A percentile compares a stretch with the other conserved stretches of the same genome.
phyloP scores from a whole-genome alignment of 2,329 filamentous ascomycete genomes.

The Aurifilum marmelostoma region DNA sequence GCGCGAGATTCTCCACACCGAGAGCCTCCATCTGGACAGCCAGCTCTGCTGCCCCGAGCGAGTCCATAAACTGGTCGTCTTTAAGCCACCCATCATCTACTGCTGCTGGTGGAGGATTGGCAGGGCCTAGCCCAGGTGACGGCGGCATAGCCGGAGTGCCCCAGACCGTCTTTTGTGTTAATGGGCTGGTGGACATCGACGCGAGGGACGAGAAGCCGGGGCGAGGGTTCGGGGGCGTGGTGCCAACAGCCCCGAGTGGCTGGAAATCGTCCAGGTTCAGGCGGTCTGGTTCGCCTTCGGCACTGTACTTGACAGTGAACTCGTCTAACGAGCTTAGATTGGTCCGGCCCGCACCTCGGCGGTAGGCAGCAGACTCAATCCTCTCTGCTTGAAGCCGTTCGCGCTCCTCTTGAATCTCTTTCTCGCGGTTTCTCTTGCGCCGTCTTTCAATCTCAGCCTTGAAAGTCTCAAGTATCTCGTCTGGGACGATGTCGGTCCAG shows the following conservation, averaged over 20 bases:
- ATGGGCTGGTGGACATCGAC: slow-evolving; percentile 80
- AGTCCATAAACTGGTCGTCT: slow-evolving; percentile 75
- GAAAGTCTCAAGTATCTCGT: slow-evolving; percentile 76
- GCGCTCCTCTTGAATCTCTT: slow-evolving; percentile 83
- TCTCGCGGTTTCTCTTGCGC: slow-evolving; percentile 77
- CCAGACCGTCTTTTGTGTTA: slow-evolving; percentile 81
- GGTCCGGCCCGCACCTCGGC: slow-evolving; percentile 48
- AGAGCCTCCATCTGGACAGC: slow-evolving; percentile 62
- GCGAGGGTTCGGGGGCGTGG: slow-evolving; percentile 60
- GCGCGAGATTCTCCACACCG: slow-evolving; percentile 40
- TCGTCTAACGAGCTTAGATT: slow-evolving; percentile 46
- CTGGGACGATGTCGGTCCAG: slow-evolving; percentile 85
- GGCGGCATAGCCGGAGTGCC: slow-evolving; percentile 74
- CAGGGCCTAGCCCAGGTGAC: slow-evolving; percentile 55
- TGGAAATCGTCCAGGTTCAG: slow-evolving; percentile 67
- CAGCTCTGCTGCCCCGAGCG: slow-evolving; percentile 65
- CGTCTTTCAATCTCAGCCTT: slow-evolving; percentile 75
- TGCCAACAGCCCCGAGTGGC: slow-evolving; percentile 57
- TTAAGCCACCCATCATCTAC: slow-evolving; percentile 83
- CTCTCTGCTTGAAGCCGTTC: slow-evolving; percentile 82
- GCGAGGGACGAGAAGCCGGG: slow-evolving; percentile 70
- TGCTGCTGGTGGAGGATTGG: slow-evolving; percentile 35
- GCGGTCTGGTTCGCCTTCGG: slow-evolving; percentile 35
- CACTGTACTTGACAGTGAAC: slow-evolving; percentile 35
- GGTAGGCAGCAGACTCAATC: slow-evolving; percentile 71